Conservation (phyloP, 1,139 yeast genomes). For the Yamadazyma atlantica region DNA sequence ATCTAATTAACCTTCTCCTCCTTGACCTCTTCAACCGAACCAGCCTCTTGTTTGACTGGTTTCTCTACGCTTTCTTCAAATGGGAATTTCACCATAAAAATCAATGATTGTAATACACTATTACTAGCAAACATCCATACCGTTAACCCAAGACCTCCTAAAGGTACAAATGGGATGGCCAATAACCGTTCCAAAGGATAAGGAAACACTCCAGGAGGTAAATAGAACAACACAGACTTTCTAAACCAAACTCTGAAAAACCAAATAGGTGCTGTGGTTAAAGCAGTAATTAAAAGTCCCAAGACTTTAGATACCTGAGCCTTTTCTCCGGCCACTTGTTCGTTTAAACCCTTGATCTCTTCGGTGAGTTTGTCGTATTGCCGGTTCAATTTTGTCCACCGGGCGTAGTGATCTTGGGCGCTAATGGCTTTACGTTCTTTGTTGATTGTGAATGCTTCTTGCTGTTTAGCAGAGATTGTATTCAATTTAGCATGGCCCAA, state of each 20-base stretch:
- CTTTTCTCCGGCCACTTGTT: slow-evolving; percentile 35
- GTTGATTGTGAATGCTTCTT: slow-evolving; percentile 48
- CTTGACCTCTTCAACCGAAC: slow-evolving; percentile 7
- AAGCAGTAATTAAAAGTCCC: slow-evolving; percentile 24
- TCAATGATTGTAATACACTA: too few relatives aligned
- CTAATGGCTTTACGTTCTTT: slow-evolving; percentile 61
- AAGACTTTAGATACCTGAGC: slow-evolving; percentile 35
- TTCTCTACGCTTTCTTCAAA: slow-evolving; percentile 22
- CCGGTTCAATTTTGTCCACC: slow-evolving; percentile 91
- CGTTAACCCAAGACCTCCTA: slow-evolving; percentile 54
- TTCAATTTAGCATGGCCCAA: slow-evolving; percentile 30
- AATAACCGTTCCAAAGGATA: slow-evolving; percentile 53
- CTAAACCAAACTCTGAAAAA: slow-evolving; percentile 56
- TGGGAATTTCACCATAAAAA: slow-evolving; percentile 29
- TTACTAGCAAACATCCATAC: slow-evolving; percentile 48
- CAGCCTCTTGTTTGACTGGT: slow-evolving; percentile 20
- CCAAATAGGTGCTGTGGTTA: slow-evolving; percentile 48
- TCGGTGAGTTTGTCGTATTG: slow-evolving; percentile 57
- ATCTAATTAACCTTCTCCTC: slow-evolving; percentile 2
- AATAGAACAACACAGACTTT: slow-evolving; percentile 56
- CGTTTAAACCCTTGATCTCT: slow-evolving; percentile 48
- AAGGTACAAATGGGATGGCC: slow-evolving; percentile 59
- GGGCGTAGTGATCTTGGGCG: slow-evolving; percentile 93
- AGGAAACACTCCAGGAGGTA: slow-evolving; percentile 63
- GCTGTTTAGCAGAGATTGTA: slow-evolving; percentile 37